A percentile compares a stretch with the other conserved stretches of the same genome.
These are phyloP conservation scores for Theobroma cacao DNA, from an alignment of 345 rosid genomes.

Conservation along the genomic window DNA sequence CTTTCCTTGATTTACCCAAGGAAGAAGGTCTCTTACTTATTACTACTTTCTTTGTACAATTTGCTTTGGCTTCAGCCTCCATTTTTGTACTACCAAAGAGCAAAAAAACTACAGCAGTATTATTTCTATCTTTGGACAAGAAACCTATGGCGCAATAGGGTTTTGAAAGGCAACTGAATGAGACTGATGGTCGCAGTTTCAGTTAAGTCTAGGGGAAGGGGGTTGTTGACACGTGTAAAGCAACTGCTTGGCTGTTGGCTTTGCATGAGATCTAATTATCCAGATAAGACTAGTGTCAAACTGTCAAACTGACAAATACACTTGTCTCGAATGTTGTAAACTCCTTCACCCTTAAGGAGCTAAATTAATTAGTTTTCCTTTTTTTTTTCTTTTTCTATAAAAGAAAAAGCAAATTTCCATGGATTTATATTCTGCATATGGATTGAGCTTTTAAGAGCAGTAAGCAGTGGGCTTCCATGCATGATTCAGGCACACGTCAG, in stretches of 20 bases:
- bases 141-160: not conserved
- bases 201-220: not conserved
- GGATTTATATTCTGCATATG: not conserved
- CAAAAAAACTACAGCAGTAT: not conserved
- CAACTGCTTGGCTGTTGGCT: not conserved
- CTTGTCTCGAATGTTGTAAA: conserved; percentile 4
- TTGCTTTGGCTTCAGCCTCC: not conserved
- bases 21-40: not conserved
- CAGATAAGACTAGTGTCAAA: not conserved
- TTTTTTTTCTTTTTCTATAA: not conserved
- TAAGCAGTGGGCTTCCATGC: not conserved
- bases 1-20: conserved; percentile 60
- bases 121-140: too few species aligned
- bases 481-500: not conserved
- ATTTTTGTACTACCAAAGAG: not conserved
- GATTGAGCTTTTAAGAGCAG: not conserved
- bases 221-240: conserved; percentile 9
- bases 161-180: not conserved
- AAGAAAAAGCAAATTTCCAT: not conserved
- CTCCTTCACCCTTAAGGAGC: conserved; percentile 6
- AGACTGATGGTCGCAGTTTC: not conserved
- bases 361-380: not conserved
- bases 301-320: conserved; percentile 2
- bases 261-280: not conserved
- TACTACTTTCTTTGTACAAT: conserved; percentile 18